These are phyloP conservation scores for Boletus sensibilis DNA, from an alignment of 768 basidiomycete species.

Conservation along the genomic window DNA sequence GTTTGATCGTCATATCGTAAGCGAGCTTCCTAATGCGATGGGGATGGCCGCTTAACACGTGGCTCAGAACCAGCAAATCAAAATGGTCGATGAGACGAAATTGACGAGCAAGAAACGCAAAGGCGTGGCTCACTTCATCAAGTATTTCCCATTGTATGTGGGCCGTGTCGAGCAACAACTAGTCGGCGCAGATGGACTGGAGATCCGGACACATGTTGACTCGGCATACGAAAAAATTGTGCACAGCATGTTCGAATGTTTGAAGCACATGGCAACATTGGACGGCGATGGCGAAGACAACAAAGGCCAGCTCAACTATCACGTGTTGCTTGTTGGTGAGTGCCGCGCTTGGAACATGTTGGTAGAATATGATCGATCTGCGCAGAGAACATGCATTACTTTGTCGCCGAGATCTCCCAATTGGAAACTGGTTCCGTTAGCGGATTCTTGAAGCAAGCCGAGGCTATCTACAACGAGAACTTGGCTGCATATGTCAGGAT, in stretches of 20 bases:
- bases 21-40: constrained; percentile 17
- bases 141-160: constrained; percentile 89
- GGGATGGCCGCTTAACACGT: background rate
- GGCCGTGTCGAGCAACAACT: constrained; percentile 82
- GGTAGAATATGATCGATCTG: constrained; percentile 2
- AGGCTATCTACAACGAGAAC: constrained; percentile 87
- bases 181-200: constrained; percentile 68
- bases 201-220: constrained; percentile 76
- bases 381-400: constrained; percentile 95
- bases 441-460: constrained; percentile 67
- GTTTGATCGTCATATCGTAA: constrained; percentile 74
- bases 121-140: constrained; percentile 89
- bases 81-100: constrained; percentile 86
- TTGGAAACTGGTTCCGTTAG: constrained; percentile 64
- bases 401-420: constrained; percentile 76
- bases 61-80: constrained; percentile 78
- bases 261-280: constrained; percentile 96
- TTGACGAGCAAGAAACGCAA: constrained; percentile 89
- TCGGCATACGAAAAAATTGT: constrained; percentile 86
- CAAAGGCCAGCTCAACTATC: constrained; percentile 95
- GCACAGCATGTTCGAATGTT: constrained; percentile 84
- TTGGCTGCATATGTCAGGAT: constrained; percentile 82
- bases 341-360: background rate
- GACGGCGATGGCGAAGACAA: constrained; percentile 93
- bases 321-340: constrained; percentile 92